Evolutionary conservation across 2,329 filamentous ascomycete genomes (phyloP).

Genomic region (Xylaria arbuscula): DNA sequence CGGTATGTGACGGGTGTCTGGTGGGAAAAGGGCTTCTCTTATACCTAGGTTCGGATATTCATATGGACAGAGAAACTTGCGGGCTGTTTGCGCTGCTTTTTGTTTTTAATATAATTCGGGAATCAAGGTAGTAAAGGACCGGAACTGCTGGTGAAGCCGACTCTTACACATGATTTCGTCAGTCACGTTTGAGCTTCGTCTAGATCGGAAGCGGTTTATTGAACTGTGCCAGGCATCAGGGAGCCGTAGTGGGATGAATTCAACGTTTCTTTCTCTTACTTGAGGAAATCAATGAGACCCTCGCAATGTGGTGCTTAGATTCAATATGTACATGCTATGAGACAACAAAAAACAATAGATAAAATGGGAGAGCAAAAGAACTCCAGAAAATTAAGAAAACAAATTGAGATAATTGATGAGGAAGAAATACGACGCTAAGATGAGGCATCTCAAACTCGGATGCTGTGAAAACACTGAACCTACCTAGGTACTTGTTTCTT

Average conservation of each 20-base stretch:
- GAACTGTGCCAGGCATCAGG: slow-evolving; percentile 5
- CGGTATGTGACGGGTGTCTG: neutral
- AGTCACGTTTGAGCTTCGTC: neutral
- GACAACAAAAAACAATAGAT: no score
- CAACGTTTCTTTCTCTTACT: neutral
- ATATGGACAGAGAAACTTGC: slow-evolving; percentile 5
- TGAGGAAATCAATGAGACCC: neutral
- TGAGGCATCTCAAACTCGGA: no score
- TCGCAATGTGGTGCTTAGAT: slow-evolving; percentile 16
- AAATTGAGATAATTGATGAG: no score
- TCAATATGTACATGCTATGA: neutral
- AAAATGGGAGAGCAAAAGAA: no score
- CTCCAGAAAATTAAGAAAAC: no score
- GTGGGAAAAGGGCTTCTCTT: neutral
- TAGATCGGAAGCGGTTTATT: neutral
- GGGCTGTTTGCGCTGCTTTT: slow-evolving; percentile 6
- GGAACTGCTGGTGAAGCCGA: neutral
- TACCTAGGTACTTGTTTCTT: no score
- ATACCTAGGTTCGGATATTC: neutral
- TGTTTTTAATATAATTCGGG: slow-evolving; percentile 25
- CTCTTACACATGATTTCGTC: slow-evolving; percentile 2
- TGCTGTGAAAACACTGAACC: no score
- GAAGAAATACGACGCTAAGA: no score
- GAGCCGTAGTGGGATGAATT: neutral
- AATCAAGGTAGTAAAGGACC: neutral